These are phyloP conservation scores for Incumbomyces delicatus DNA, from an alignment of 2,329 filamentous ascomycete species.

Conservation along the genomic window DNA sequence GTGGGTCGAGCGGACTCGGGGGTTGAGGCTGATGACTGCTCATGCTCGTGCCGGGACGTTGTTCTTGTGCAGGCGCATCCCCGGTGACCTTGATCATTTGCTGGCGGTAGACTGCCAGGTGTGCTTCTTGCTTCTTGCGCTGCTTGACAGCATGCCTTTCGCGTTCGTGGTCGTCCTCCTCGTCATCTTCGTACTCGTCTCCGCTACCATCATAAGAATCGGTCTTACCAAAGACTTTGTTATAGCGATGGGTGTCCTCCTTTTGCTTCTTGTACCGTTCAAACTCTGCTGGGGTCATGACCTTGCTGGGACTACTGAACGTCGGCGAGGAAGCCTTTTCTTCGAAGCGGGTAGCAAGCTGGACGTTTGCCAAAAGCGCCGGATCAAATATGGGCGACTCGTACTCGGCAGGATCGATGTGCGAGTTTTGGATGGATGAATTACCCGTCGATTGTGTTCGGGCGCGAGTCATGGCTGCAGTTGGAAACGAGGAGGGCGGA, in stretches of 20 bases:
- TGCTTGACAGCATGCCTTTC: constrained; percentile 64
- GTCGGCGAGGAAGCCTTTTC: constrained; percentile 26
- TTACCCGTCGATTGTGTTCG: neutral
- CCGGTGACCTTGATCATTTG: constrained; percentile 96
- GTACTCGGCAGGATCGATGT: neutral
- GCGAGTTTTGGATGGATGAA: neutral
- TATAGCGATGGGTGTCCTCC: constrained; percentile 57
- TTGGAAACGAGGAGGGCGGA: constrained; percentile 4
- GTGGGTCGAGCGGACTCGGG: constrained; percentile 15
- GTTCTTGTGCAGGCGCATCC: constrained; percentile 53
- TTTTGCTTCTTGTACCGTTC: constrained; percentile 62
- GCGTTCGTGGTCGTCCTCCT: constrained; percentile 71
- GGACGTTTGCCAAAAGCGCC: constrained; percentile 34
- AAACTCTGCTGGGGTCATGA: constrained; percentile 85
- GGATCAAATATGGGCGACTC: constrained; percentile 22
- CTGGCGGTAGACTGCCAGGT: constrained; percentile 80
- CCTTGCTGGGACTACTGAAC: constrained; percentile 43
- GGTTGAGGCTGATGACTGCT: constrained; percentile 5
- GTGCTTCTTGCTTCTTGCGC: constrained; percentile 77
- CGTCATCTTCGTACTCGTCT: constrained; percentile 60
- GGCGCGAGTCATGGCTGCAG: neutral
- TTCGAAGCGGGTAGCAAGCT: constrained; percentile 37
- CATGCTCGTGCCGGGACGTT: constrained; percentile 24
- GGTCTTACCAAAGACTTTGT: constrained; percentile 31
- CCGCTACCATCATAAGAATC: constrained; percentile 48